Base-by-base conservation (phyloP, 768 basidiomycete genomes). In the Pholiota microspora region DNA sequence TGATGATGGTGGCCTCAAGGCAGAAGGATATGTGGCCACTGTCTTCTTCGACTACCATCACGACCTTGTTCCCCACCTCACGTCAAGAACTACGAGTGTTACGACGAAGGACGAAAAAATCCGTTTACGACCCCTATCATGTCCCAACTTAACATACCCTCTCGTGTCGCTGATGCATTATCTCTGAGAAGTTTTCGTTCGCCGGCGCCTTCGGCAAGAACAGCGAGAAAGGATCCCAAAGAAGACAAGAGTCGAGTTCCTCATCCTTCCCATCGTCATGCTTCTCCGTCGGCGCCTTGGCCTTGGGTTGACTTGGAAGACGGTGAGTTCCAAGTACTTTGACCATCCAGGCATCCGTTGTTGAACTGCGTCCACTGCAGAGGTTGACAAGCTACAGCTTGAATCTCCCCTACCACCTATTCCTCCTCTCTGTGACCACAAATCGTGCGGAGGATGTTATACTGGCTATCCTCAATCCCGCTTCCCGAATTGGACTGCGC, bases 401-500 rank as follows among this genome's bases (percentile, higher is more conserved):
- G 64, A 60, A 10, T 67, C 53, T 21, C 62, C 66, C 16, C 45
- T 64, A 6, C 70, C 72, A 1, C 71, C 75, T 2, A 69, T 76
- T 8, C 74, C 75, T 0, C 56, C 59, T 7, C 61, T 63, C 18
- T 79, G 77, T 55, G 64, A 71, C 45, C 77, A 77, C 48, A 55
- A 51, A 13, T 49, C 54, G 8, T 78, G 77, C 54, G 53, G 64
- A 15, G 67, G 67, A 7, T 78, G 77, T 56, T 78, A 74, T 73
- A 67, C 36, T 49, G 65, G 64, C 0, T 79, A 78, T 53, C 77
- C 77, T 4, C 73, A 77, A 45, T 76, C 76, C 6, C 67, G 67
- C 31, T 85, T 81, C 57, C 81, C 79, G 13, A 84, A 83, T 53
- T 83, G 84, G 84, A 83, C 80, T 0, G 57, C 63, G 7, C 61